Conservation (phyloP, 2,329 filamentous ascomycete species). For the Colletotrichum sp. region DNA sequence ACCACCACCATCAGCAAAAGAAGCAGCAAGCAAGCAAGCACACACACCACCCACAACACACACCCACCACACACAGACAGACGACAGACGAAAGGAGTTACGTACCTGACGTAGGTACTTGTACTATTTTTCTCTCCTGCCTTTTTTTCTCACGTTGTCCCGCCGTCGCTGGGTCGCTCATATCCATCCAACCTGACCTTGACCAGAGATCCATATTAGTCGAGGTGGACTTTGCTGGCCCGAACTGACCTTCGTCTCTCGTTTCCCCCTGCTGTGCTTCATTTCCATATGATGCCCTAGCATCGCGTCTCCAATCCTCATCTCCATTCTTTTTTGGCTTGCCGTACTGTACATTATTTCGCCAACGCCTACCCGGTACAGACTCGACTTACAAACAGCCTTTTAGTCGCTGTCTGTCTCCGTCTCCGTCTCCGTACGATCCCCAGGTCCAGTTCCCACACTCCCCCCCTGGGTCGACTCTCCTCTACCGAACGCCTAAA, state of each 20-base stretch:
- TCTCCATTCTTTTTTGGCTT: slow-evolving; percentile 9
- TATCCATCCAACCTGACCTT: slow-evolving; percentile 6
- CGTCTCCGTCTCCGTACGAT: neutral
- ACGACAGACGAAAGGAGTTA: neutral
- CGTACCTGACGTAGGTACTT: neutral
- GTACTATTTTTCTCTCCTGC: slow-evolving; percentile 6
- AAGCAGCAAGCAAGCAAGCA: neutral
- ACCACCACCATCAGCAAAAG: neutral
- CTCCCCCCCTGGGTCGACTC: neutral
- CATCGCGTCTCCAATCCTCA: slow-evolving; percentile 9
- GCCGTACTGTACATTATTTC: neutral
- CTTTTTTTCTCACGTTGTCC: slow-evolving; percentile 19
- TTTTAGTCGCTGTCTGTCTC: neutral
- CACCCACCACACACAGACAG: neutral
- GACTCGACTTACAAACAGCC: neutral
- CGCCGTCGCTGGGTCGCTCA: slow-evolving; percentile 19
- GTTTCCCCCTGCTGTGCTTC: slow-evolving; percentile 15
- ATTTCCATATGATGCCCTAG: slow-evolving; percentile 21
- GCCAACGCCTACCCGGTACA: neutral
- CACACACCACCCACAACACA: neutral
- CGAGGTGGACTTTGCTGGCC: slow-evolving; percentile 10
- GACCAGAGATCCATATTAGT: slow-evolving; percentile 20
- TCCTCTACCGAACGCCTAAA: neutral
- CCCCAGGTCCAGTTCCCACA: neutral
- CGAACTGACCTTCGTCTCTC: slow-evolving; percentile 12